These are phyloP conservation scores for Coniochaeta sp. DNA, from an alignment of 2,329 filamentous ascomycete species.

Conservation along the genomic window DNA sequence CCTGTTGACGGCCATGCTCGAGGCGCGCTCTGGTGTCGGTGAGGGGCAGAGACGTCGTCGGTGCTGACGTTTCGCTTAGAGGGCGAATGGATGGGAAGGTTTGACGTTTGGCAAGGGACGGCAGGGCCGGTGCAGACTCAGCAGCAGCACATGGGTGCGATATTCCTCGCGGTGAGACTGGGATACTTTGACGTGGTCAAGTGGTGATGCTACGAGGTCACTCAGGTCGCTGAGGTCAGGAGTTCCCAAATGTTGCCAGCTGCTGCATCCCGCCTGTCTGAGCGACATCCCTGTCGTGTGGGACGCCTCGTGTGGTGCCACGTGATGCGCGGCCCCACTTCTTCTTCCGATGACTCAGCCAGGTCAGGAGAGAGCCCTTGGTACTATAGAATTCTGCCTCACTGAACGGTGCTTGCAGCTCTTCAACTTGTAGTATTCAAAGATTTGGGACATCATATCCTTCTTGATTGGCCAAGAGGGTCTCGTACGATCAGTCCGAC, in stretches of 20 bases:
- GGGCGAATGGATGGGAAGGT: background rate
- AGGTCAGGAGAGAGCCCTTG: too few species aligned
- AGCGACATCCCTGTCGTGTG: background rate
- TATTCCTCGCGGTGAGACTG: background rate
- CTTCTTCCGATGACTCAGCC: background rate
- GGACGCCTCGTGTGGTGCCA: background rate
- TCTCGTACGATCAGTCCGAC: too few species aligned
- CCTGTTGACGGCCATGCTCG: constrained; percentile 73
- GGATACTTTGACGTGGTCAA: background rate
- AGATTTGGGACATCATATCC: too few species aligned
- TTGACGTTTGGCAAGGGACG: background rate
- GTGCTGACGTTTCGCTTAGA: background rate
- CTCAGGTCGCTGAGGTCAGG: background rate
- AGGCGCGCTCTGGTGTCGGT: background rate
- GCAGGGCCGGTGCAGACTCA: background rate
- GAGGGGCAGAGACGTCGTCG: background rate
- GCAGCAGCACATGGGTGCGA: background rate
- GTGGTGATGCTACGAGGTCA: too few species aligned
- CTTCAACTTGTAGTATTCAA: too few species aligned
- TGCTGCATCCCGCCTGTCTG: background rate
- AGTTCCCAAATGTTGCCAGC: background rate
- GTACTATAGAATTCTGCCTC: background rate
- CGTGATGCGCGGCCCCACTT: background rate
- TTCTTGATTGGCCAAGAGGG: too few species aligned
- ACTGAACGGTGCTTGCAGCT: too few species aligned